Conservation (phyloP, 257 asterid genomes). For the Capsicum rhomboideum region DNA sequence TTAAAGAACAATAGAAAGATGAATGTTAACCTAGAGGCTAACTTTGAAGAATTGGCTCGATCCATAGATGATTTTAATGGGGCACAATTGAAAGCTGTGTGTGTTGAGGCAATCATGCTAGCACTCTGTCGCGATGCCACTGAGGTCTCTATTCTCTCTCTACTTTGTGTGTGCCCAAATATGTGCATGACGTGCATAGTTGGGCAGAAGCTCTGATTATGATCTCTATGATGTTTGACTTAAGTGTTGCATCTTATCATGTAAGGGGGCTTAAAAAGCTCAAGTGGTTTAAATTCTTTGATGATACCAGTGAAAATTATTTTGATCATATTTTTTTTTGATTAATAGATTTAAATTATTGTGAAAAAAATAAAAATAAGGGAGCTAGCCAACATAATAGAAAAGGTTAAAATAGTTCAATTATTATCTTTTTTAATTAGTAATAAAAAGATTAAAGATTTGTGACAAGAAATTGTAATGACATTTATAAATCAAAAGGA, state of each 20-base stretch:
- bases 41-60: slow-evolving; percentile 97
- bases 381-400: no score
- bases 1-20: no score
- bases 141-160: slow-evolving; percentile 43
- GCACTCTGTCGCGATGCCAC: slow-evolving; percentile 98
- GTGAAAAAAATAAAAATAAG: no score
- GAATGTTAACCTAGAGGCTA: slow-evolving; percentile 94
- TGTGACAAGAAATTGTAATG: no score
- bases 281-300: not conserved
- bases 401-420: no score
- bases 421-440: no score
- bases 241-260: not conserved
- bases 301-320: not conserved
- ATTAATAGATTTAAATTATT: no score
- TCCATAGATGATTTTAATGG: slow-evolving; percentile 96
- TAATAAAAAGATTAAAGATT: no score
- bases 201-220: not conserved
- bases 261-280: not conserved
- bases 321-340: no score
- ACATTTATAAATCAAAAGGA: no score
- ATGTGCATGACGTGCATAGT: not conserved
- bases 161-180: not conserved
- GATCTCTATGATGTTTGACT: not conserved
- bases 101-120: slow-evolving; percentile 97
- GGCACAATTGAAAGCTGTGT: slow-evolving; percentile 94